Percentiles rank a stretch among this genome's conserved stretches.
phyloP scores from a whole-genome alignment of 805 yeast species.

The Starmerella bombicola region DNA sequence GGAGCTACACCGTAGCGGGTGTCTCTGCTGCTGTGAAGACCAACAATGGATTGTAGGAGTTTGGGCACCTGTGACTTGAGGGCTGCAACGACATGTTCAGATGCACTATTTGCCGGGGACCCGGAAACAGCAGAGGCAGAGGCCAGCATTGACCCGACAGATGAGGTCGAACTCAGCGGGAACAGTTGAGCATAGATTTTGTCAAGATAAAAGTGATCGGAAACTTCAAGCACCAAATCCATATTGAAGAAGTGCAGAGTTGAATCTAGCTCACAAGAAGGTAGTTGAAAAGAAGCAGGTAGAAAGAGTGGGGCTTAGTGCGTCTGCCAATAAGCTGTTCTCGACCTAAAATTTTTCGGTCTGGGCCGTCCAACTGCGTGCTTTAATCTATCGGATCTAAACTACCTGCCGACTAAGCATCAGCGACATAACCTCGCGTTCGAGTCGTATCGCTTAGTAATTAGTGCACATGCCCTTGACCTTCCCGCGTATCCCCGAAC shows the following conservation, averaged over 20 bases:
- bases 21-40: conserved; percentile 9
- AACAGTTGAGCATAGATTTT: conserved; percentile 53
- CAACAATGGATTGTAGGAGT: conserved; percentile 1
- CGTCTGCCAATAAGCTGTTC: no score
- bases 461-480: background rate
- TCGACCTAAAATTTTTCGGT: background rate
- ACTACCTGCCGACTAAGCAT: conserved; percentile 1
- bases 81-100: conserved; percentile 8
- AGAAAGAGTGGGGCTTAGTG: no score
- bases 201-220: conserved; percentile 66
- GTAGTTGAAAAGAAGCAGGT: background rate
- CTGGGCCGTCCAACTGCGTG: background rate
- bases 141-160: conserved; percentile 7
- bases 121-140: conserved; percentile 8
- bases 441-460: conserved; percentile 1
- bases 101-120: background rate
- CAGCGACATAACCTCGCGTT: background rate
- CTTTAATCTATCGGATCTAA: background rate
- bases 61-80: conserved; percentile 7
- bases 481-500: background rate
- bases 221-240: conserved; percentile 83
- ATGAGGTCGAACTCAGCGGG: conserved; percentile 32
- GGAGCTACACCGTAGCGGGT: conserved; percentile 26
- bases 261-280: background rate
- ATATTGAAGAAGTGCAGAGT: conserved; percentile 30